Evolutionary conservation across 768 basidiomycete species (phyloP), one percentile per base, ranked within the genome.

Genomic region (Boletus subparvulus): DNA sequence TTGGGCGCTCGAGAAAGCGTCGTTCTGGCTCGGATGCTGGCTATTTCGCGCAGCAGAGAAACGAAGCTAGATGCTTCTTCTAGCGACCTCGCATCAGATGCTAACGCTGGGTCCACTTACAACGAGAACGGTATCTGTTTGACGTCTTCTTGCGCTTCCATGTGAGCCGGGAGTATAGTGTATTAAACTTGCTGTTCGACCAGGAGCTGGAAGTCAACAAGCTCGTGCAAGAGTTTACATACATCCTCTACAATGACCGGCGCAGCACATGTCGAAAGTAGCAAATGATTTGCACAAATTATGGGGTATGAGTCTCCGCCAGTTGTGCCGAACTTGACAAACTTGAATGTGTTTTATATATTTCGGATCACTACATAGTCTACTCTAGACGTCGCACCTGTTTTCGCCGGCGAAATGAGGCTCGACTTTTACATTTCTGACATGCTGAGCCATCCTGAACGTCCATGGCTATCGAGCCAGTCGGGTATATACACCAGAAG

Each of bases 11-110:
- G 52, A 39, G 62, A 59, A 44, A 56, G 61, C n/a, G 61, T 56
- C 60, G 61, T 58, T 49, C 61, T 54, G 44, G 52, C 57, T 57
- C 63, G 52, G 58, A 62, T 56, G 61, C 68, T 60, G 63, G 73
- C 73, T 48, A 83, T 78, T 65, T 79, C 76, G 49, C 74, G 76
- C 40, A 84, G 63, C 12, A 85, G 69, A 17, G 80, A 81, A 50
- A 76, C 74, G 55, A 84, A 80, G 61, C 83, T 84, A 55, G 19
- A 33, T 39, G 44, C 30, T 45, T 46, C 36, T 45, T 54, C 47
- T 36, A 64, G 52, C 32, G 45, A 47, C 16, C 9, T 43, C 26
- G 39, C 32, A 40, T n/a, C 16, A 35, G 32, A 48, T 6, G 32
- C 37, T 19, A 46, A 47, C 17, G 32, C 4, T 14, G 41, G 26